Evolutionary conservation across 192 early-diverging fungal species (phyloP), one percentile per base, ranked within the genome.

Genomic region (Entomortierella parvispora): DNA sequence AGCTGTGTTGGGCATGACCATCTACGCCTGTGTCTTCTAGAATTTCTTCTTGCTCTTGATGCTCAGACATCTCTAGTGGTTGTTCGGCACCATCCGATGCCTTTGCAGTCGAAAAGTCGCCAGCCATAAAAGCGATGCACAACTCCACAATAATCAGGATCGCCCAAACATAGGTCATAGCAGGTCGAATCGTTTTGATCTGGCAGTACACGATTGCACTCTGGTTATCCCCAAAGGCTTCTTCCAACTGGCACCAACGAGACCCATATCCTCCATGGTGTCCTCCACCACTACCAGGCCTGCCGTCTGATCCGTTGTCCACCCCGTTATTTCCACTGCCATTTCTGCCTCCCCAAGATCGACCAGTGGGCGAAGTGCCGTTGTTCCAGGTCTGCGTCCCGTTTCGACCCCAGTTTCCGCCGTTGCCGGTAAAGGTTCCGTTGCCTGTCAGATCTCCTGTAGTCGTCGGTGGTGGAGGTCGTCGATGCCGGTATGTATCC

Each of bases 211-310:
- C 74, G 0, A 29, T 45, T 3, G 74, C 74, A 31, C 65, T 68
- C 31, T 77, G 55, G 23, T 63, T 46, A 23, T 77, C 74, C 8
- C 74, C 74, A 55, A 53, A 77, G 33, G 74, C 52, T n/a, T 77
- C 54, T 14, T 77, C 74, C 0, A 59, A 11, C 18, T 59, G 31
- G 32, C 74, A 77, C 58, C 64, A 63, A 20, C 40, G 60, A 10
- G 22, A 20, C 0, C 15, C 22, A 12, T 14, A 33, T 10, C 43
- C 31, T 2, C 67, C 42, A 43, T 51, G 20, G 33, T 60, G 47
- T 31, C 47, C 44, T 33, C 47, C 47, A 20, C 17, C n/a, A 28
- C 26, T n/a, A n/a, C n/a, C n/a, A n/a, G n/a, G n/a, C n/a, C n/a
- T n/a, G n/a, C n/a, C n/a, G n/a, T n/a, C 45, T 3, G 11, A 23